These are phyloP conservation scores for Voacanga thouarsii DNA, from an alignment of 257 asterid genomes.

Conservation along the genomic window DNA sequence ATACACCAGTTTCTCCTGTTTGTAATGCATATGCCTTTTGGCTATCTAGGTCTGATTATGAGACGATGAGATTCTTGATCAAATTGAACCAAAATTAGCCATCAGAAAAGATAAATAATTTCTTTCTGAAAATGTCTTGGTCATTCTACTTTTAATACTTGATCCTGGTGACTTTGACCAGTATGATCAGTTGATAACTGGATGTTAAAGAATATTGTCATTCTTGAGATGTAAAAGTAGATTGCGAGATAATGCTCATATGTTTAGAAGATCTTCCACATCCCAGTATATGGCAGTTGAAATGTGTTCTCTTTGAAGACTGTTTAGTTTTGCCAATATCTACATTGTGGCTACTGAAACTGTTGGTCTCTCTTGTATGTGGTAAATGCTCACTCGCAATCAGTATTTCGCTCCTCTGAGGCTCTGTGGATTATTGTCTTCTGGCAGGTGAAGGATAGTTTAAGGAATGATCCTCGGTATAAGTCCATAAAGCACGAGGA, in stretches of 20 bases:
- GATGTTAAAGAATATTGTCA: neutral
- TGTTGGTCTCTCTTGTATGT: neutral
- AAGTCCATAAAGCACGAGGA: slow-evolving; percentile 85
- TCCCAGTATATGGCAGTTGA: neutral
- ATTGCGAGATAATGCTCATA: neutral
- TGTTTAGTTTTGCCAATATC: neutral
- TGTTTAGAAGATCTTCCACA: neutral
- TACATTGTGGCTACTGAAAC: neutral
- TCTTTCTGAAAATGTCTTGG: neutral
- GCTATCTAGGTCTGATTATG: neutral
- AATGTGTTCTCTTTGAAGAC: neutral
- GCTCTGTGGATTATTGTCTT: slow-evolving; percentile 22
- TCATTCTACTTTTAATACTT: neutral
- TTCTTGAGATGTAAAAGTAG: neutral
- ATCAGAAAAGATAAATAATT: neutral
- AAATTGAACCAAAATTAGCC: neutral
- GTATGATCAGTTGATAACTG: neutral
- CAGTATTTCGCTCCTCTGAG: slow-evolving; percentile 8
- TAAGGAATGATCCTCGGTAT: slow-evolving; percentile 83
- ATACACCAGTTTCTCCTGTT: neutral
- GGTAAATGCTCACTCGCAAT: neutral
- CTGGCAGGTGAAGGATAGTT: slow-evolving; percentile 79
- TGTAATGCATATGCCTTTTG: neutral
- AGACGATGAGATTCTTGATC: neutral
- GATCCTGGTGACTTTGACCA: neutral